phyloP scores from a whole-genome alignment of 768 basidiomycete species.

The Mycena kentingensis region DNA sequence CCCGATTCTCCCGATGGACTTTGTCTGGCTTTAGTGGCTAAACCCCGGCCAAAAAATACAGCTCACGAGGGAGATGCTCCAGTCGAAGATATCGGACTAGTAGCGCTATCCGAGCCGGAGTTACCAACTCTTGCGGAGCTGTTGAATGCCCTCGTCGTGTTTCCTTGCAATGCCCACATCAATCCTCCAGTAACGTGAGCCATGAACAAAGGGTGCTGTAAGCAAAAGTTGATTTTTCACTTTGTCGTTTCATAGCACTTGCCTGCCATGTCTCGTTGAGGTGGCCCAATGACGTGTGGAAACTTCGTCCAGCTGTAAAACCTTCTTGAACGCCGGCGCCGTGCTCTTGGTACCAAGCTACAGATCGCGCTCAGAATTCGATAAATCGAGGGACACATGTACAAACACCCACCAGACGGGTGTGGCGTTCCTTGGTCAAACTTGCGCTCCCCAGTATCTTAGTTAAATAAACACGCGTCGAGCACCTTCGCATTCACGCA shows the following conservation, averaged over 20 bases:
- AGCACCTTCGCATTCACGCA: constrained; percentile 25
- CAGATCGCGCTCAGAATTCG: not conserved
- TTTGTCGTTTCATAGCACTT: constrained; percentile 17
- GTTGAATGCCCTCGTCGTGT: constrained; percentile 72
- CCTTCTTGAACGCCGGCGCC: constrained; percentile 63
- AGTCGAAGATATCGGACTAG: no score
- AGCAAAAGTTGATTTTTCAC: constrained; percentile 10
- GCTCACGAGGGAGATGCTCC: no score
- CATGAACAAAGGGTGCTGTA: constrained; percentile 66
- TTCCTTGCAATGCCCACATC: constrained; percentile 68
- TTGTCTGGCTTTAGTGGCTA: no score
- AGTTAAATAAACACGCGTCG: not conserved
- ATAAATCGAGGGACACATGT: not conserved
- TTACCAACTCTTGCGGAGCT: constrained; percentile 61
- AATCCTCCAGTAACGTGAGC: constrained; percentile 77
- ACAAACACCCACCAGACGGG: constrained; percentile 66
- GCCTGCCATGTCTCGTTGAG: constrained; percentile 78
- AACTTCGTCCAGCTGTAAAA: constrained; percentile 67
- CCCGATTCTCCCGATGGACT: no score
- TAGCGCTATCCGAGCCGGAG: no score
- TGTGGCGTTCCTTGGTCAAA: constrained; percentile 75
- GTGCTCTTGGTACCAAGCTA: constrained; percentile 84
- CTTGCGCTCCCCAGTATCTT: constrained; percentile 50
- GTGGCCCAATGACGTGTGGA: constrained; percentile 84
- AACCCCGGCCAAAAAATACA: no score